These are phyloP conservation scores for Aspergillus sp. DNA, from an alignment of 2,329 filamentous ascomycete species.

Conservation along the genomic window DNA sequence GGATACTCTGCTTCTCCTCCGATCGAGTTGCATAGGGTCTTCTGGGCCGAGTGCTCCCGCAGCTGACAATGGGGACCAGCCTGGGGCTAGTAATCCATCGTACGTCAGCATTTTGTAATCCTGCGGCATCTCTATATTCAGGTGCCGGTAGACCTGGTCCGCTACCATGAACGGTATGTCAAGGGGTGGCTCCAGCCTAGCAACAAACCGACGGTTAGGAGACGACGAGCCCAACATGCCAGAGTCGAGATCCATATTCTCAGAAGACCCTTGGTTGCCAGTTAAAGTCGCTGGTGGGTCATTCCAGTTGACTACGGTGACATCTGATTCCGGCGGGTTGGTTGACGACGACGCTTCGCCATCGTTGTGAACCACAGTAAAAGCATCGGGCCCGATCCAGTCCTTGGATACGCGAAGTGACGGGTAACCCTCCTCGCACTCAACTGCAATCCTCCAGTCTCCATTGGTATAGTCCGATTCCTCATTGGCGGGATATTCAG, in stretches of 20 bases:
- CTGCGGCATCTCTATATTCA: slow-evolving; percentile 40
- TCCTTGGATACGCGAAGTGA: slow-evolving; percentile 45
- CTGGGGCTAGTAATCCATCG: slow-evolving; percentile 39
- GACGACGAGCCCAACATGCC: slow-evolving; percentile 36
- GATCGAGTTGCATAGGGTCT: slow-evolving; percentile 26
- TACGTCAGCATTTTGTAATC: slow-evolving; percentile 42
- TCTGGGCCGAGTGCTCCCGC: slow-evolving; percentile 26
- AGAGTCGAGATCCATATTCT: slow-evolving; percentile 39
- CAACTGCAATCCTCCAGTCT: slow-evolving; percentile 40
- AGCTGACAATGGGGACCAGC: slow-evolving; percentile 23
- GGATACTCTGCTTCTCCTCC: slow-evolving; percentile 33
- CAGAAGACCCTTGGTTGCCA: slow-evolving; percentile 31
- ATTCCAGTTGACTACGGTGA: slow-evolving; percentile 37
- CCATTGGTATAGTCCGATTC: slow-evolving; percentile 21
- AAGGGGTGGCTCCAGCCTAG: slow-evolving; percentile 42
- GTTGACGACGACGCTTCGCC: slow-evolving; percentile 23
- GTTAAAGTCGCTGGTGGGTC: slow-evolving; percentile 40
- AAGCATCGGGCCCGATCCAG: slow-evolving; percentile 40
- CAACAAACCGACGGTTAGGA: slow-evolving; percentile 46
- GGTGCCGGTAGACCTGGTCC: slow-evolving; percentile 41
- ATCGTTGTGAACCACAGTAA: slow-evolving; percentile 27
- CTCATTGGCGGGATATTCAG: slow-evolving; percentile 18
- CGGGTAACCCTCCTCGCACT: slow-evolving; percentile 47
- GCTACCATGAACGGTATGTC: slow-evolving; percentile 44
- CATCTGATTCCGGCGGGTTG: slow-evolving; percentile 23